Percentiles rank a stretch among this genome's conserved stretches.
Evolutionary conservation across 108 stramenopile species (phyloP).

Genomic region (Craspedostauros australis): DNA sequence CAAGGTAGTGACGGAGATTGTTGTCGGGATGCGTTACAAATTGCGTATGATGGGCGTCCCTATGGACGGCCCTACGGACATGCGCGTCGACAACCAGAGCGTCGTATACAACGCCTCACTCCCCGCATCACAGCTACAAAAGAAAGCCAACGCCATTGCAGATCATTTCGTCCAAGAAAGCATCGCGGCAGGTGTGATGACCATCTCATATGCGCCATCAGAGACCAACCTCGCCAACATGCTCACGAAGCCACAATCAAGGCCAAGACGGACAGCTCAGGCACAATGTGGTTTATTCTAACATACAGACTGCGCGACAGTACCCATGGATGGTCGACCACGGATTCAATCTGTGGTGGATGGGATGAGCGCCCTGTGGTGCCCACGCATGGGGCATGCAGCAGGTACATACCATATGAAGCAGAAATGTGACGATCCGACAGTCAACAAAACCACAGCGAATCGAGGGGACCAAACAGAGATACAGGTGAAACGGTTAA

Average conservation of each 20-base stretch:
- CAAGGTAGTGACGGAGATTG: constrained; percentile 26
- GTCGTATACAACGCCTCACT: constrained; percentile 21
- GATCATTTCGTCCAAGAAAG: constrained; percentile 41
- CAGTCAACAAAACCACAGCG: no score
- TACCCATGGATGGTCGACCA: no score
- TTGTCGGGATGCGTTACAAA: constrained; percentile 48
- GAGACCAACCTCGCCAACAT: constrained; percentile 40
- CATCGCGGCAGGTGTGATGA: constrained; percentile 13
- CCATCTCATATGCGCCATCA: constrained; percentile 10
- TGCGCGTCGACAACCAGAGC: constrained; percentile 34
- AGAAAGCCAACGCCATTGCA: constrained; percentile 39
- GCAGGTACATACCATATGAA: no score
- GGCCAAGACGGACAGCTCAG: not conserved
- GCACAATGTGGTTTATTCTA: not conserved
- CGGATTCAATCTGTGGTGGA: no score
- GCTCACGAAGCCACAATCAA: constrained; percentile 23
- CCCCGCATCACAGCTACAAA: constrained; percentile 39
- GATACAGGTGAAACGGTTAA: no score
- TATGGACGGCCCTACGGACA: constrained; percentile 12
- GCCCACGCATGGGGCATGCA: no score
- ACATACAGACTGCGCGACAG: no score
- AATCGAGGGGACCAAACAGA: no score
- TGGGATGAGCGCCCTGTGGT: no score
- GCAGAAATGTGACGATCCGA: no score
- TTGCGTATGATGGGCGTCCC: constrained; percentile 54